These are phyloP conservation scores for Austroboletus olivaceoglutinosus DNA, from an alignment of 1,284 basidiomycete genomes.

Conservation along the genomic window DNA sequence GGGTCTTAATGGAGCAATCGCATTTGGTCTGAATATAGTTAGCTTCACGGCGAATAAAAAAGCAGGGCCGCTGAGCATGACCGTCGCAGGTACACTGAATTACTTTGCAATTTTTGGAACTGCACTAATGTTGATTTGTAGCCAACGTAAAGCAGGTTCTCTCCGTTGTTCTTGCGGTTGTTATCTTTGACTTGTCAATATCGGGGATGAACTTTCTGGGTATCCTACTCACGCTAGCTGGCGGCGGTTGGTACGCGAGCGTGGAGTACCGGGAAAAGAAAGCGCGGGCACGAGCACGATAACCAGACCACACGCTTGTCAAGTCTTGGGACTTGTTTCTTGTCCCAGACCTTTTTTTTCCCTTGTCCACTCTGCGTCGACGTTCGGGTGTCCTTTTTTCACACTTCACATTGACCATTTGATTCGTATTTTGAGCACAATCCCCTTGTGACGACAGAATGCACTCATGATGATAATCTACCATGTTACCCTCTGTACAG, in stretches of 20 bases:
- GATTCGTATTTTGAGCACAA: not conserved
- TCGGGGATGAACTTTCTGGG: conserved; percentile 76
- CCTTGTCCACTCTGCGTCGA: not conserved
- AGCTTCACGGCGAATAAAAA: conserved; percentile 91
- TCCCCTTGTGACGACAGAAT: not conserved
- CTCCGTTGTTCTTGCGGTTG: conserved; percentile 82
- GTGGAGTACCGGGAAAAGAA: conserved; percentile 68
- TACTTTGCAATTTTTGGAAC: not conserved
- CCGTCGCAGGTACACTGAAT: conserved; percentile 68
- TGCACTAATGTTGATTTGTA: conserved; percentile 22
- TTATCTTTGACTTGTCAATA: conserved; percentile 80
- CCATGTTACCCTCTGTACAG: not conserved
- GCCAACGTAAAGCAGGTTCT: conserved; percentile 94
- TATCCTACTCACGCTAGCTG: conserved; percentile 76
- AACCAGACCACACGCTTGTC: not conserved
- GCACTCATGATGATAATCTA: conserved; percentile 6
- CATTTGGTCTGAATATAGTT: conserved; percentile 88
- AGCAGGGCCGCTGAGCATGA: conserved; percentile 84
- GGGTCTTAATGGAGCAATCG: conserved; percentile 77
- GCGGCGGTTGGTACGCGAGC: conserved; percentile 81
- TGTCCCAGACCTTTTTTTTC: not conserved
- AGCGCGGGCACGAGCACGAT: conserved; percentile 21
- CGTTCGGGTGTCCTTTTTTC: not conserved
- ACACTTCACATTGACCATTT: not conserved
- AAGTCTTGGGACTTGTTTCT: not conserved